Evolutionary conservation across 2,329 filamentous ascomycete species (phyloP), one percentile per base, ranked within the genome.

Genomic region (Ceratocystis colombiana): DNA sequence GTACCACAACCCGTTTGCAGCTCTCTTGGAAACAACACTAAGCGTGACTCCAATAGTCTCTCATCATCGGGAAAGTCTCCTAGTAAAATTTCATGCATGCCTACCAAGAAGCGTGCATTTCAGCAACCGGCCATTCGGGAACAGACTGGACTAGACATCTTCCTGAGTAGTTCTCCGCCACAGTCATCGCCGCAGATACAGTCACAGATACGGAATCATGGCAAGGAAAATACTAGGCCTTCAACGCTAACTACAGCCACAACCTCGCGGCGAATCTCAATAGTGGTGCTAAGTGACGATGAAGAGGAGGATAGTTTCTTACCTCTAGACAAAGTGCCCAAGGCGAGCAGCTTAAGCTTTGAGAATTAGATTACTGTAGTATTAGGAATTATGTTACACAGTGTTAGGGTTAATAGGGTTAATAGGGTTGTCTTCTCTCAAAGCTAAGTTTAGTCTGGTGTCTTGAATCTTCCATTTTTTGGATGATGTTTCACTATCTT

Each of bases 91-190:
- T 25, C 53, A 10, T 41, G 45, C 37, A 22, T 22, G 15, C 53
- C 44, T 12, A 45, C 45, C 12, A 65, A 65, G 46, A 67, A 65
- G 22, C 55, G 62, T 5, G 63, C 62, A 15, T 28, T 61, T 22
- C n/a, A 50, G 8, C 66, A 45, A 25, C 66, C 66, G 25, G 22
- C 48, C n/a, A 41, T 53, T 2, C 62, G 66, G 37, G 37, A 41
- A 5, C 62, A 61, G 57, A 46, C 62, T n/a, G 62, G 57, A 33
- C 44, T 65, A n/a, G 62, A 67, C n/a, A n/a, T 67, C 25, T 67
- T 64, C 46, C 25, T 61, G 1, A 67, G 66, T 48, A 67, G 66
- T 30, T 64, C 66, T 22, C 66, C 66, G 20, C 41, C 55, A 4
- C 45, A 7, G 55, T 10, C 53, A 25, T 8, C 55, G 37, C 46